These are phyloP conservation scores for Fusarium sp. DNA, from an alignment of 2,329 filamentous ascomycete species.

Conservation along the genomic window DNA sequence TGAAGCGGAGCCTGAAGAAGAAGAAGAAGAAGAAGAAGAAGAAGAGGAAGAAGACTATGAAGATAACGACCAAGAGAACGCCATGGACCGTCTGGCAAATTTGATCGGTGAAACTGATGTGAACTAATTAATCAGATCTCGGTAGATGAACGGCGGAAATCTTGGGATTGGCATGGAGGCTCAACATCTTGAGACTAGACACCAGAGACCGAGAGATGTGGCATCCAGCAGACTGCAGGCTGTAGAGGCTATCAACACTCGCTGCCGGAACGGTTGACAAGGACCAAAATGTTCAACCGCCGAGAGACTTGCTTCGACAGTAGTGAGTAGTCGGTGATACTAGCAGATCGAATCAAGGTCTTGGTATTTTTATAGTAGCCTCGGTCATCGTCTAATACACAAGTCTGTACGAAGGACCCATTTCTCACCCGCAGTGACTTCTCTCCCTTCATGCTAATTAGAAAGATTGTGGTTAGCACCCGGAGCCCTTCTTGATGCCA, in stretches of 20 bases:
- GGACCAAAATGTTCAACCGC: background rate
- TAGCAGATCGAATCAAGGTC: background rate
- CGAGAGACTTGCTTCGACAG: background rate
- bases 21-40: background rate
- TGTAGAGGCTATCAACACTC: background rate
- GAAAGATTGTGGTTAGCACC: conserved; percentile 10
- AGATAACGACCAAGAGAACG: conserved; percentile 20
- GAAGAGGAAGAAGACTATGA: background rate
- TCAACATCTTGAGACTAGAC: background rate
- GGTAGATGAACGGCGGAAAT: background rate
- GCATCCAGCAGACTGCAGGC: background rate
- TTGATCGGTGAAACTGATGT: conserved; percentile 17
- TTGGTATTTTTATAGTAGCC: conserved; percentile 6
- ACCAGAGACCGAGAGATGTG: background rate
- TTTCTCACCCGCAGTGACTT: conserved; percentile 84
- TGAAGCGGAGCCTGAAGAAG: background rate
- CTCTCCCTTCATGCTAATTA: conserved; percentile 77
- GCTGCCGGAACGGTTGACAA: background rate
- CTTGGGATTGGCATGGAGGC: background rate
- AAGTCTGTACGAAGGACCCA: conserved; percentile 91
- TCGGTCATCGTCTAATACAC: conserved; percentile 64
- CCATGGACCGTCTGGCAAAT: conserved; percentile 35
- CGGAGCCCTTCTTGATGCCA: background rate
- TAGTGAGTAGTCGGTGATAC: background rate
- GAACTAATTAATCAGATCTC: conserved; percentile 1